Percentiles rank a stretch among this genome's conserved stretches.
These are phyloP conservation scores for Flammula alnicola DNA, from an alignment of 1,284 basidiomycete species.

Conservation along the genomic window DNA sequence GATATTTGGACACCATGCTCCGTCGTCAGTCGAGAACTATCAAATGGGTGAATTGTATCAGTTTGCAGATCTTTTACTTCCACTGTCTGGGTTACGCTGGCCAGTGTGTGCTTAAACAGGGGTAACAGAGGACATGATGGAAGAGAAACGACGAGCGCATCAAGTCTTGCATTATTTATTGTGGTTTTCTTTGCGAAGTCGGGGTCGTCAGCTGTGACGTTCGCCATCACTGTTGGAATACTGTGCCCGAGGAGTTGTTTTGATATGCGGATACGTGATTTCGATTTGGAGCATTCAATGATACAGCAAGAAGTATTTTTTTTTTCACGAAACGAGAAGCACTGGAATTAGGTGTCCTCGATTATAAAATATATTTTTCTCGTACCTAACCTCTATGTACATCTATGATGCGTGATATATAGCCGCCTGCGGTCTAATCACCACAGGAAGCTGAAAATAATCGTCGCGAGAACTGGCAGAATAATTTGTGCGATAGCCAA, in stretches of 20 bases:
- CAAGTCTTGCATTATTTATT: no score
- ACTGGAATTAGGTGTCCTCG: neutral
- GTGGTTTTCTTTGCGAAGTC: no score
- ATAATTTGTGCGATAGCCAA: neutral
- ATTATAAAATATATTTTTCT: neutral
- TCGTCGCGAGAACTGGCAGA: neutral
- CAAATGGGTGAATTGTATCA: conserved; percentile 44
- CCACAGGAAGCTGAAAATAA: neutral
- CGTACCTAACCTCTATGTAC: conserved; percentile 3
- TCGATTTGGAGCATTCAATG: neutral
- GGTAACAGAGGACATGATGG: conserved; percentile 30
- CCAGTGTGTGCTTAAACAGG: conserved; percentile 28
- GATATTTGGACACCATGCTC: conserved; percentile 64
- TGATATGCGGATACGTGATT: conserved; percentile 1
- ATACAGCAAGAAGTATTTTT: no score
- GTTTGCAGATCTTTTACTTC: conserved; percentile 53
- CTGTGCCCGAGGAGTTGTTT: neutral
- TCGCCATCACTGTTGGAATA: neutral
- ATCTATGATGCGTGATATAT: neutral
- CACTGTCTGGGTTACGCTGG: conserved; percentile 34
- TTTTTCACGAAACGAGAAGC: neutral
- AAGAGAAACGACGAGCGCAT: no score
- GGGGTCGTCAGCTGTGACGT: conserved; percentile 25
- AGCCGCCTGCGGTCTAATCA: neutral
- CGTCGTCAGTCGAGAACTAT: conserved; percentile 54